These are phyloP conservation scores for Dipteronia dyeriana DNA, from an alignment of 345 rosid species.

Conservation along the genomic window DNA sequence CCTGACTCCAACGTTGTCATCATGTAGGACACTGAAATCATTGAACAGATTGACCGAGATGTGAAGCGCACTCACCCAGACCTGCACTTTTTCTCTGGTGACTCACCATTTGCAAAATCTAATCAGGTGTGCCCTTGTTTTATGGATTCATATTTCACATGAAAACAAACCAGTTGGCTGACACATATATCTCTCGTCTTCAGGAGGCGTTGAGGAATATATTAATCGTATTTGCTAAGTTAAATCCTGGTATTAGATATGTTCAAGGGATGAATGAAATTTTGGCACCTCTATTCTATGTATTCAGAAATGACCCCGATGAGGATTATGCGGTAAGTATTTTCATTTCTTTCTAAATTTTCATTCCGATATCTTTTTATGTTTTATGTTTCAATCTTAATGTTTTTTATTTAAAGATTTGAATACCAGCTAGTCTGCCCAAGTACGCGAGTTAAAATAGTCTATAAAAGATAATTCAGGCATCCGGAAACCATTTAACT, in stretches of 20 bases:
- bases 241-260: constrained; percentile 96
- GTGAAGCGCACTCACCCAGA: constrained; percentile 98
- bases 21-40: constrained; percentile 78
- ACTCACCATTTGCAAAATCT: constrained; percentile 67
- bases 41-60: constrained; percentile 96
- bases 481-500: background rate
- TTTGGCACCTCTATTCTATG: constrained; percentile 86
- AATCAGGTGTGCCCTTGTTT: constrained; percentile 61
- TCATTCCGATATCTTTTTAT: background rate
- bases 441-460: background rate
- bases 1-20: constrained; percentile 16
- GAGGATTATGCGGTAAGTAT: constrained; percentile 70
- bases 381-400: background rate
- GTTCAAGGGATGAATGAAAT: constrained; percentile 99
- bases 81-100: constrained; percentile 91
- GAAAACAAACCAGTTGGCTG: constrained; percentile 23
- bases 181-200: constrained; percentile 26
- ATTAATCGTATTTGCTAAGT: constrained; percentile 81
- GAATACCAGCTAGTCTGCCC: background rate
- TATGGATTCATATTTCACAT: background rate
- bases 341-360: constrained; percentile 12
- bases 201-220: constrained; percentile 87
- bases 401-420: background rate
- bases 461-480: background rate
- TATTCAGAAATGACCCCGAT: constrained; percentile 81